phyloP scores from a whole-genome alignment of 2,329 filamentous ascomycete species.

The Aureobasidium uvarum region DNA sequence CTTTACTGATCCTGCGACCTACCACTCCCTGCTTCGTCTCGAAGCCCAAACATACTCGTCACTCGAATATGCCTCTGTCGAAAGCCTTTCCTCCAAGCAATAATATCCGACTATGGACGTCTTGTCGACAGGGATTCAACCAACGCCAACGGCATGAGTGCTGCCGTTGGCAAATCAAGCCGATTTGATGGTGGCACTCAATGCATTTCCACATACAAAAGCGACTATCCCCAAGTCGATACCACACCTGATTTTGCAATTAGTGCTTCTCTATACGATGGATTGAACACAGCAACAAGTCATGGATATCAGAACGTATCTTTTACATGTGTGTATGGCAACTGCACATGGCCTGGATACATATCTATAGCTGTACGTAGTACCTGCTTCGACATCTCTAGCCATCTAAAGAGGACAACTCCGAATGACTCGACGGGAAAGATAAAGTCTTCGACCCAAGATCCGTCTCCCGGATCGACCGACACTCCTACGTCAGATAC shows the following conservation, averaged over 20 bases:
- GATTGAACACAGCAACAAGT: background rate
- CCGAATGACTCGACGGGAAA: background rate
- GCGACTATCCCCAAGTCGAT: background rate
- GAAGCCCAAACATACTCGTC: background rate
- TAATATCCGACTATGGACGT: background rate
- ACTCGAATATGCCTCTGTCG: background rate
- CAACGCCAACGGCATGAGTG: background rate
- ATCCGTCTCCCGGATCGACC: background rate
- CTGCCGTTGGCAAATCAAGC: background rate
- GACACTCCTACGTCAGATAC: background rate
- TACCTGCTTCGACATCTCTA: slow-evolving; percentile 6
- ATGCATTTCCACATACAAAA: background rate
- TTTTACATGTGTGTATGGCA: background rate
- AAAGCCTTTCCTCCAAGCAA: slow-evolving; percentile 19
- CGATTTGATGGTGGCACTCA: slow-evolving; percentile 2
- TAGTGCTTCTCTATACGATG: background rate
- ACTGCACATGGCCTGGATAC: slow-evolving; percentile 13
- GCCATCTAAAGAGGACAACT: background rate
- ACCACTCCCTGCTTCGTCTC: background rate
- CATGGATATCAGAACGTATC: background rate
- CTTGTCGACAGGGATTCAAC: background rate
- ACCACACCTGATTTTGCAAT: slow-evolving; percentile 9
- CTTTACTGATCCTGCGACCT: background rate
- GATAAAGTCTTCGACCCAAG: background rate
- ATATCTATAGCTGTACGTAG: background rate